A percentile compares a stretch with the other conserved stretches of the same genome.
These are phyloP conservation scores for Leucaena leucocephala DNA, from an alignment of 306 rosid genomes.

Conservation along the genomic window DNA sequence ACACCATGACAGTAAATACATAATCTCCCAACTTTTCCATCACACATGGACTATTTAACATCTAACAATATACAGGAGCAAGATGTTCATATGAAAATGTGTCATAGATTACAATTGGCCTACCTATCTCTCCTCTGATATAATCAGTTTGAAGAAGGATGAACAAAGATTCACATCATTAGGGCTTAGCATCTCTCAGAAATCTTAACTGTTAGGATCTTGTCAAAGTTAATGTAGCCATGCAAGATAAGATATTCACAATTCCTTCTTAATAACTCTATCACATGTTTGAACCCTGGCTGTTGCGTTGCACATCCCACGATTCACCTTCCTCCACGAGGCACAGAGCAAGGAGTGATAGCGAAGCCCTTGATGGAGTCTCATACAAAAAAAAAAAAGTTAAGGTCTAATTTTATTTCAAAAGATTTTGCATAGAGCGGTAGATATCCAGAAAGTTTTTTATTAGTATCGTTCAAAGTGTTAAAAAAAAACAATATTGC, in stretches of 20 bases:
- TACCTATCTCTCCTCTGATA: neutral
- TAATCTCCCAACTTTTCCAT: neutral
- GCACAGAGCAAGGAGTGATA: neutral
- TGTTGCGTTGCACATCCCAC: neutral
- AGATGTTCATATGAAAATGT: neutral
- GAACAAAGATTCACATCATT: constrained; percentile 6
- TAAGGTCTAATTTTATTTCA: too few species aligned
- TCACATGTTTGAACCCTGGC: neutral
- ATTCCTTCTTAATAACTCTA: constrained; percentile 3
- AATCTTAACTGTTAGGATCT: neutral
- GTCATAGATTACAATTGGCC: neutral
- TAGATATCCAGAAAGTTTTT: too few species aligned
- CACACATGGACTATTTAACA: neutral
- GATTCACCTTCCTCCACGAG: neutral
- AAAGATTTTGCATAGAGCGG: too few species aligned
- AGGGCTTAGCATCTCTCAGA: neutral
- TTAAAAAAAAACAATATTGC: too few species aligned
- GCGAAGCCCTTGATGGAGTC: neutral
- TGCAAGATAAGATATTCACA: neutral
- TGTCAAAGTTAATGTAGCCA: constrained; percentile 9
- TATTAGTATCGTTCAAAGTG: too few species aligned
- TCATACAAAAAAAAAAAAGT: neutral
- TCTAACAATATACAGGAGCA: neutral
- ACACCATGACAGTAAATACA: neutral
- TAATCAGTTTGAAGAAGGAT: constrained; percentile 7